A percentile compares a stretch with the other conserved stretches of the same genome.
Conservation (phyloP, 23 red algal genomes). For the Gracilaria gracilis region DNA sequence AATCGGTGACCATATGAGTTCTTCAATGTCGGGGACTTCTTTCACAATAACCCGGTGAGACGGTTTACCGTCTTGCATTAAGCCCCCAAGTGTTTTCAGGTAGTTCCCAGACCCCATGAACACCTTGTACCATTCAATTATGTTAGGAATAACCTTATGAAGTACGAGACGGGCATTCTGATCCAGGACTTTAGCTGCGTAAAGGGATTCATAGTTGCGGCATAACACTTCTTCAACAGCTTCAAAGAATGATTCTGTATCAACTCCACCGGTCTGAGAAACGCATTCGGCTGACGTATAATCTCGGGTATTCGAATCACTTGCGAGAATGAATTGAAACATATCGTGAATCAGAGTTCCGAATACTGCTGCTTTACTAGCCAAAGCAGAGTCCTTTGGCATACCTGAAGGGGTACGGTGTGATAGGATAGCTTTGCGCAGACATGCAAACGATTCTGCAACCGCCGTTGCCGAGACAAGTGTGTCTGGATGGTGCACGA, state of each 20-base stretch:
- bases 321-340: conserved; percentile 60
- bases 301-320: conserved; percentile 27
- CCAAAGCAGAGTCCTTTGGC: conserved; percentile 23
- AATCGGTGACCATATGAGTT: conserved; percentile 90
- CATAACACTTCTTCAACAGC: conserved; percentile 50
- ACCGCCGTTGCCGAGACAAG: conserved; percentile 79
- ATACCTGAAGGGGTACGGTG: conserved; percentile 47
- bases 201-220: conserved; percentile 52
- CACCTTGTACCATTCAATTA: conserved; percentile 65
- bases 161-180: conserved; percentile 54
- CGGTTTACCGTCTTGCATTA: conserved; percentile 14
- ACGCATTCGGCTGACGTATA: conserved; percentile 18
- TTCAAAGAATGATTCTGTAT: conserved; percentile 33
- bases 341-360: conserved; percentile 83
- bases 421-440: conserved; percentile 71
- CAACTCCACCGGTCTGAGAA: conserved; percentile 31
- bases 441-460: conserved; percentile 75
- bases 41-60: conserved; percentile 39
- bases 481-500: conserved; percentile 81
- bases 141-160: conserved; percentile 51
- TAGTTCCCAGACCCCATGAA: conserved; percentile 20
- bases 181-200: conserved; percentile 36
- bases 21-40: conserved; percentile 80
- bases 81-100: conserved; percentile 4
- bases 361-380: conserved; percentile 63